Evolutionary conservation across 768 basidiomycete genomes (phyloP).

Genomic region (Hygrophorus pudorinus): DNA sequence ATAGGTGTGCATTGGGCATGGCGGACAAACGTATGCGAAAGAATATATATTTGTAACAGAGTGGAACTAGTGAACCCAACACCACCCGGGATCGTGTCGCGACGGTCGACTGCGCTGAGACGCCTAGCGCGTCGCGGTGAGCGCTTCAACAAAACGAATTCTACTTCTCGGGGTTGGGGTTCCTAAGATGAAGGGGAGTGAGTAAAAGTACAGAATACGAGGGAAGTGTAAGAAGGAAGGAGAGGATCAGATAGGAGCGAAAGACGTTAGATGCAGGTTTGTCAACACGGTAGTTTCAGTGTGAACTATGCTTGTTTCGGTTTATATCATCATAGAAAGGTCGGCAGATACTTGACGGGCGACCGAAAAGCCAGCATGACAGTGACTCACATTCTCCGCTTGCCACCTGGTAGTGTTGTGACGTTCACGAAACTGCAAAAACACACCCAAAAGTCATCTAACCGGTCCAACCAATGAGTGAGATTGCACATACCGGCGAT

Average conservation of each 20-base stretch:
- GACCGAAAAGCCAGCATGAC: slow-evolving; percentile 1
- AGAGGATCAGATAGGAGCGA: slow-evolving; percentile 95
- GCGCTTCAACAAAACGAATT: neutral
- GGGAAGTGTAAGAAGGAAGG: slow-evolving; percentile 9
- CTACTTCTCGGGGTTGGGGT: slow-evolving; percentile 59
- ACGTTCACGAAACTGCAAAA: slow-evolving; percentile 82
- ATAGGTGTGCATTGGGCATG: too few relatives aligned
- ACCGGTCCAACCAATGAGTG: neutral
- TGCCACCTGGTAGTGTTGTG: slow-evolving; percentile 82
- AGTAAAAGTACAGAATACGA: slow-evolving; percentile 13
- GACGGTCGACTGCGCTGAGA: too few relatives aligned
- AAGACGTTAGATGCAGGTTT: slow-evolving; percentile 86
- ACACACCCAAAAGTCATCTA: neutral
- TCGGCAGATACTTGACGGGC: neutral
- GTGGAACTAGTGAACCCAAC: too few relatives aligned
- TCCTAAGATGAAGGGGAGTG: slow-evolving; percentile 30
- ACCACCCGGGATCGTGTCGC: too few relatives aligned
- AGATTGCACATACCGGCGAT: slow-evolving; percentile 61
- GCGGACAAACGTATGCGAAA: too few relatives aligned
- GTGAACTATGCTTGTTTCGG: slow-evolving; percentile 87
- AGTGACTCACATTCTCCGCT: slow-evolving; percentile 86
- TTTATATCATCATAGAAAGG: slow-evolving; percentile 42
- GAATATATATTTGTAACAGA: too few relatives aligned
- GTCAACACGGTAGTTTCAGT: slow-evolving; percentile 84
- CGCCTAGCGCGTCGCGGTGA: neutral